Evolutionary conservation across 352 stramenopile species (phyloP).

Genomic region (Pythium dissimile): DNA sequence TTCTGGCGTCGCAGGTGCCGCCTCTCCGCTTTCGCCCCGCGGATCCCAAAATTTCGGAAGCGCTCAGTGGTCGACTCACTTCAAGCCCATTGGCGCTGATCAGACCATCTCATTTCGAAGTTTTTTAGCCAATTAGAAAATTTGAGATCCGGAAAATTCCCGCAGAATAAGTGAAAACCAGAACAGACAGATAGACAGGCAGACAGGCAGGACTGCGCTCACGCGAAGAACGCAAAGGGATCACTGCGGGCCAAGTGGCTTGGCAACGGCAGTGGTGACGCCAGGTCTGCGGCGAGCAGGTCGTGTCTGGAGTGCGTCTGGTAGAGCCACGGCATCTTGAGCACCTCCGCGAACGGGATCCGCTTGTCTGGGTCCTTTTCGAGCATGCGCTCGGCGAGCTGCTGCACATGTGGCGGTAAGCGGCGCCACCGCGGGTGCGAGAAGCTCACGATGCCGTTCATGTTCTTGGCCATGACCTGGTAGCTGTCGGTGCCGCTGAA

Average conservation of each 20-base stretch:
- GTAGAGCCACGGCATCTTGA: slow-evolving; percentile 51
- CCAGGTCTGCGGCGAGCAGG: background rate
- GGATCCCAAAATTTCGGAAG: background rate
- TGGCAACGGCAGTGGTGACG: slow-evolving; percentile 9
- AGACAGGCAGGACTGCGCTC: background rate
- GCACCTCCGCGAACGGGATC: slow-evolving; percentile 52
- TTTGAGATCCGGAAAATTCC: background rate
- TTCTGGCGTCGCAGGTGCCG: background rate
- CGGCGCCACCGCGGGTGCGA: slow-evolving; percentile 30
- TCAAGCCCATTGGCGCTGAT: slow-evolving; percentile 20
- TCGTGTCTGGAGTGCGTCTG: slow-evolving; percentile 24
- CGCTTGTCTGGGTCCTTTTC: slow-evolving; percentile 39
- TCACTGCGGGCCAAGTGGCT: slow-evolving; percentile 13
- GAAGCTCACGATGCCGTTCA: slow-evolving; percentile 49
- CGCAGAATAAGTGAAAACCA: background rate
- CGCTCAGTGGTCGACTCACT: slow-evolving; percentile 13
- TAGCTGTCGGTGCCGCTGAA: slow-evolving; percentile 41
- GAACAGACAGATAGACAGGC: no score
- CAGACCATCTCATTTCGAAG: slow-evolving; percentile 3
- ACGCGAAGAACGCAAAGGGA: slow-evolving; percentile 23
- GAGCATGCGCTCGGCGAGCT: slow-evolving; percentile 45
- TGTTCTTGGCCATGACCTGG: slow-evolving; percentile 63
- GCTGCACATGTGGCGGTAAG: slow-evolving; percentile 32
- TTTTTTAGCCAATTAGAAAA: slow-evolving; percentile 17
- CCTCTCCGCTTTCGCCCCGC: no score